Evolutionary conservation across 1,284 basidiomycete genomes (phyloP).

Genomic region (Sphagnurus paluster): DNA sequence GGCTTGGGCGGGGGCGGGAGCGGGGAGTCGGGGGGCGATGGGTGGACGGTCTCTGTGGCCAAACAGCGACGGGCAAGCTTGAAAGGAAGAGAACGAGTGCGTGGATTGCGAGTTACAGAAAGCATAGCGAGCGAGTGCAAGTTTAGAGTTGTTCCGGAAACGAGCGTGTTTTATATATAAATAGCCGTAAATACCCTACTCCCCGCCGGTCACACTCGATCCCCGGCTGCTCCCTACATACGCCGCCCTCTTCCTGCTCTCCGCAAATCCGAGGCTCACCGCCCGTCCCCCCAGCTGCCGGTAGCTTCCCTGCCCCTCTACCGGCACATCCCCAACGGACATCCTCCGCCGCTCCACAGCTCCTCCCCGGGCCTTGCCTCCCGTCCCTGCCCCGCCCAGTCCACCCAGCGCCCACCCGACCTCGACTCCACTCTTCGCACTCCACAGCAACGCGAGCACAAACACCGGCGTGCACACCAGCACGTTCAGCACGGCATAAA

Average conservation of each 20-base stretch:
- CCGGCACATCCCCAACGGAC: slow-evolving; percentile 2
- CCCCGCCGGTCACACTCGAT: slow-evolving; percentile 8
- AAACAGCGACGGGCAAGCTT: slow-evolving; percentile 40
- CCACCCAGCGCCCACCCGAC: slow-evolving; percentile 61
- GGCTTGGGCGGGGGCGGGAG: slow-evolving; percentile 29
- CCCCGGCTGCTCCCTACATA: slow-evolving; percentile 9
- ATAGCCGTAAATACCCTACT: slow-evolving; percentile 6
- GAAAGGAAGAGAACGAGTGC: slow-evolving; percentile 19
- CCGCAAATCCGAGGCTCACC: slow-evolving; percentile 17
- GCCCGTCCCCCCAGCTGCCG: slow-evolving; percentile 22
- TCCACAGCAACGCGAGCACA: slow-evolving; percentile 73
- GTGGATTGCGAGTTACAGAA: slow-evolving; percentile 19
- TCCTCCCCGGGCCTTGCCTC: too few species aligned
- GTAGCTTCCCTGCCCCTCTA: slow-evolving; percentile 12
- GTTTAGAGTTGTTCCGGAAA: background rate
- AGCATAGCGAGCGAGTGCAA: slow-evolving; percentile 22
- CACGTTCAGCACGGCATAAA: slow-evolving; percentile 86
- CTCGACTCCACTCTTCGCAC: slow-evolving; percentile 68
- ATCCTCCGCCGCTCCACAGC: slow-evolving; percentile 6
- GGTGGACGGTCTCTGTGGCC: slow-evolving; percentile 47
- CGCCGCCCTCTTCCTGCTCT: slow-evolving; percentile 10
- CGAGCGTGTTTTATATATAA: background rate
- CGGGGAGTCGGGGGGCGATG: slow-evolving; percentile 32
- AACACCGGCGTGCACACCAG: slow-evolving; percentile 83
- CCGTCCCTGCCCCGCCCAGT: slow-evolving; percentile 22